Base-by-base conservation (phyloP, 176 grass and related monocot species). In the Canna indica region DNA sequence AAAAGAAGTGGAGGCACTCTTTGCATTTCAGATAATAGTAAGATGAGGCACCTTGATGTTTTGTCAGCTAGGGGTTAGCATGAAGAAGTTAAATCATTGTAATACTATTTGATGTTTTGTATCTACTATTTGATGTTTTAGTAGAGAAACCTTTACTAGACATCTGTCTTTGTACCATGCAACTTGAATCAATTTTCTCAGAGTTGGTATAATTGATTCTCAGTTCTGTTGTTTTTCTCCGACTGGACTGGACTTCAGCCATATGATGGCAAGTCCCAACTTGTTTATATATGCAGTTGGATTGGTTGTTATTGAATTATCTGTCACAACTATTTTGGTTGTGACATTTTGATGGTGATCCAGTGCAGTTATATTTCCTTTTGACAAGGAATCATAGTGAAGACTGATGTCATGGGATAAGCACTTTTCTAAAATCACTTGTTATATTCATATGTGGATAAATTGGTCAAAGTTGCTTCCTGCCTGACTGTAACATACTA, bases 41-140 rank as follows among this genome's bases (percentile, higher is more conserved):
- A 77, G 75, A 73, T 77, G 71, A 81, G 88, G 54, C 69, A 87
- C n/a, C 68, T 88, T 46, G 85, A 87, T 80, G 87, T 84, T 71
- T 81, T 86, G 74, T 79, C 87, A 62, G 77, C 80, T 41, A 83
- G 82, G 72, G 91, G 91, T 41, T 95, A 82, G 84, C 22, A 38
- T 33, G 50, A 54, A 54, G 50, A 54, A 54, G 6, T 3, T 54
- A 25, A 54, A 44, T 44, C 41, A 44, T 44, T 44, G 5, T 44
- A 11, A 44, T 44, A 11, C n/a, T n/a, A n/a, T n/a, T n/a, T n/a
- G n/a, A n/a, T n/a, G n/a, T n/a, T 54, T n/a, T 7, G 50, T 54
- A 5, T 4, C 2, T 54, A n/a, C n/a, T 20, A 5, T 54, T 54
- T 24, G 17, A 25, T 16, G 50, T 54, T 25, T 5, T 24, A 6